Evolutionary conservation across 768 basidiomycete species (phyloP).

Genomic region (Psilocybe cyanescens): DNA sequence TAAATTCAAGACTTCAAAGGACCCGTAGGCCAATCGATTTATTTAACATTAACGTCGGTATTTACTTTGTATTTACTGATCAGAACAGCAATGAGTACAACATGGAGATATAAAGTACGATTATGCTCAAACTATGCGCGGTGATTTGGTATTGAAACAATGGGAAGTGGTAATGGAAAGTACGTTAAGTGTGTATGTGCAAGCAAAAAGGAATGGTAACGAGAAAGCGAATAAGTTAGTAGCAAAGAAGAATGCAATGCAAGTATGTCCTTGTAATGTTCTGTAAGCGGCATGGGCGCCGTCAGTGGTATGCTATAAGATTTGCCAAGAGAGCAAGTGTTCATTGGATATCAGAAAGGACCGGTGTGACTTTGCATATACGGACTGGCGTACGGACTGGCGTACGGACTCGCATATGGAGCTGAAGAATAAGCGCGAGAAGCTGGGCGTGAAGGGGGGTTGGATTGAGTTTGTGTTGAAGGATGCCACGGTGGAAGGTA

Average conservation of each 20-base stretch:
- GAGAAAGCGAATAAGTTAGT: constrained; percentile 14
- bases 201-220: neutral
- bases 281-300: neutral
- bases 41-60: neutral
- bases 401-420: constrained; percentile 25
- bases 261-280: neutral
- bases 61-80: neutral
- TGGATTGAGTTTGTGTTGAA: constrained; percentile 19
- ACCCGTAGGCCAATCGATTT: no score
- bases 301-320: neutral
- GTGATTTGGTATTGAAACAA: neutral
- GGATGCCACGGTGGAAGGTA: constrained; percentile 36
- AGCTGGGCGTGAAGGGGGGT: constrained; percentile 22
- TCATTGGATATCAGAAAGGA: constrained; percentile 16
- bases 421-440: constrained; percentile 17
- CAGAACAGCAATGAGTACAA: neutral
- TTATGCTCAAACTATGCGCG: neutral
- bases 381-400: constrained; percentile 19
- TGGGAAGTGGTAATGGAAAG: neutral
- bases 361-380: constrained; percentile 25
- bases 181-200: neutral
- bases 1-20: no score
- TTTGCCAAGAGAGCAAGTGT: neutral
- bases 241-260: constrained; percentile 2
- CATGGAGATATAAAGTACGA: constrained; percentile 1